Base-by-base conservation (phyloP, 805 yeast genomes). In the Wickerhamomyces strasburgensis region DNA sequence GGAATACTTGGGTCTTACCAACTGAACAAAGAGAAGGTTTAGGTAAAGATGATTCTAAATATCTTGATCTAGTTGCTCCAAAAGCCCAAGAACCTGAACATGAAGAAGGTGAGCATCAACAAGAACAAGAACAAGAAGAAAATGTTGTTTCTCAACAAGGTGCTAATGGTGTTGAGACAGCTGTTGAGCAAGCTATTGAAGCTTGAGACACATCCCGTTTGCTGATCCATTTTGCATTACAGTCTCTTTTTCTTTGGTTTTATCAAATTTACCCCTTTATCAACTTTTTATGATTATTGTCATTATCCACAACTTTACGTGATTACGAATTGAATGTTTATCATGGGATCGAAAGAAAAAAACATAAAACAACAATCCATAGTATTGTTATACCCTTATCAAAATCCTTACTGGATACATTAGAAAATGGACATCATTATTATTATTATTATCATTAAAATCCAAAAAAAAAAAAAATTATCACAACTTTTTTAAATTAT, bases 1-100 rank as follows among this genome's bases (percentile, higher is more conserved):
- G 73, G 60, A 65, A 70, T 43, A 75, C 69, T 44, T 86, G 95
- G 94, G 72, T 87, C 32, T 66, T 87, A 46, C 78, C 84, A 3
- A 47, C 45, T 27, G 67, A 62, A 24, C 72, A 70, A 46, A 69
- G 83, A 49, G 51, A 62, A 16, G 68, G 58, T 26, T 57, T 57
- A 14, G 81, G 79, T 25, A 48, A 51, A 19, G 78, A 74, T 40
- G 73, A 65, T 35, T 47, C 47, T 18, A 53, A 49, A 33, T 52
- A 49, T 11, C 53, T 49, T 16, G 39, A 40, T 19, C 6, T 46
- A 13, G 26, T 49, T 39, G 39, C 46, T 33, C 48, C 48, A 33
- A 34, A 42, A 39, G 14, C 30, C 30, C 37, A 23, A 25, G 36
- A 41, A 31, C 34, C 24, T 31, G 39, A 29, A 24, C 26, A 38